Evolutionary conservation across 2,329 filamentous ascomycete species (phyloP), one percentile per base, ranked within the genome.

Genomic region (Cyclaneusma minus): DNA sequence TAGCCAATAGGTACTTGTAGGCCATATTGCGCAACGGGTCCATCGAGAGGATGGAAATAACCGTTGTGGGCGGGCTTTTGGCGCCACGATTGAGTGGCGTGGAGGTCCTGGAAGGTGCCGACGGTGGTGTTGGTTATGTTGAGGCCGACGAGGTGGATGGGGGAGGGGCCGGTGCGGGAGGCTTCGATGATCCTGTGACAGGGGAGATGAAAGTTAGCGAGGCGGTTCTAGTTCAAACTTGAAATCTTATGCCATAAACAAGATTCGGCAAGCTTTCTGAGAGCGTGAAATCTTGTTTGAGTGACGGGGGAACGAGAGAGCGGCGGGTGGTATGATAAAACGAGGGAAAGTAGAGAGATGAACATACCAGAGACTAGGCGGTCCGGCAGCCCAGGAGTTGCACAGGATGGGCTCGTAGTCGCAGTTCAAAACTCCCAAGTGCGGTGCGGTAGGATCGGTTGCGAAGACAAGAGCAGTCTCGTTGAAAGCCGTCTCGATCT

Each of bases 41-140:
- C 77, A 42, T 81, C 67, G 45, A 83, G 77, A 34, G 80, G 80
- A 50, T 87, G 80, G 61, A 79, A 83, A 45, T 62, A 58, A 27
- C 77, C 74, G 38, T 80, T 69, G 38, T 68, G 66, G 2, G 55
- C 51, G 28, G 45, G 41, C 21, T 44, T 48, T 25, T 59, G 41
- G 43, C 58, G 52, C 39, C 58, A 65, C 28, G 54, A 55, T 44
- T 70, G 61, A 40, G 64, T 52, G 32, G 63, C 50, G 37, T 68
- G 61, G 28, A 81, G 54, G 31, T 67, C 56, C 27, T 67, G 55
- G 36, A 84, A 62, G 29, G 73, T 68, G 31, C 72, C 61, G 17
- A 68, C 55, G 12, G 72, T 75, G 31, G 70, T 65, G 33, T 68
- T 71, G 36, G 75, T 81, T 41, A 71, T 52, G 60, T 83, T 84